phyloP scores from a whole-genome alignment of 2,329 filamentous ascomycete genomes.

The Colletotrichum graminicola region DNA sequence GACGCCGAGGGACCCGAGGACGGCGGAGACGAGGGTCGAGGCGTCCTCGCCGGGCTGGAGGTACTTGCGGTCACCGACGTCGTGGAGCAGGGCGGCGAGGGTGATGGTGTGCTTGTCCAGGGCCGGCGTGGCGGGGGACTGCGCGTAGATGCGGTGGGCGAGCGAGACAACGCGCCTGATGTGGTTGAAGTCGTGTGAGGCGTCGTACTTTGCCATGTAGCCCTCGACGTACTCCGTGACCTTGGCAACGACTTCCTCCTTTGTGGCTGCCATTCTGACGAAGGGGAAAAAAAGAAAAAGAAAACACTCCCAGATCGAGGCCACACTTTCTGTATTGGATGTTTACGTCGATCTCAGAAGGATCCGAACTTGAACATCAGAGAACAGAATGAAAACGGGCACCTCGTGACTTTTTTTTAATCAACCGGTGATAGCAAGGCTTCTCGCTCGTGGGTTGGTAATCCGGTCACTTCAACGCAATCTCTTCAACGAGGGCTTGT shows the following conservation, averaged over 20 bases:
- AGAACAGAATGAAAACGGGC: background rate
- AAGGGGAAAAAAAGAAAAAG: too few species aligned
- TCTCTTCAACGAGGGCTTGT: background rate
- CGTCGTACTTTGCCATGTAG: constrained; percentile 84
- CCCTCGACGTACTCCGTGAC: constrained; percentile 73
- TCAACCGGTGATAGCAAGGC: constrained; percentile 9
- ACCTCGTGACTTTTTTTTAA: background rate
- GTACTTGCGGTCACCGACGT: constrained; percentile 91
- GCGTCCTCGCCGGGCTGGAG: constrained; percentile 67
- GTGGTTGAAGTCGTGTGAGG: constrained; percentile 89
- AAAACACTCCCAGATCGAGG: background rate
- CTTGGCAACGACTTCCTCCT: constrained; percentile 63
- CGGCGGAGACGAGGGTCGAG: constrained; percentile 65
- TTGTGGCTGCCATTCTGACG: constrained; percentile 17
- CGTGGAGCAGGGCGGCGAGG: constrained; percentile 83
- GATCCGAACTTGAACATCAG: background rate
- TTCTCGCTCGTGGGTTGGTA: constrained; percentile 18
- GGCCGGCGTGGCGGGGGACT: constrained; percentile 44
- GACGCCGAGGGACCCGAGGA: constrained; percentile 70
- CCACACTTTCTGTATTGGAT: too few species aligned
- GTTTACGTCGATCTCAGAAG: background rate
- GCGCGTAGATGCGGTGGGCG: constrained; percentile 69
- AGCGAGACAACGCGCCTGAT: constrained; percentile 84
- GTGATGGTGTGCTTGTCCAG: constrained; percentile 69
- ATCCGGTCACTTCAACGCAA: background rate